Evolutionary conservation across 1,139 yeast species (phyloP), one percentile per base, ranked within the genome.

Genomic region (Geotrichum carabidarum): DNA sequence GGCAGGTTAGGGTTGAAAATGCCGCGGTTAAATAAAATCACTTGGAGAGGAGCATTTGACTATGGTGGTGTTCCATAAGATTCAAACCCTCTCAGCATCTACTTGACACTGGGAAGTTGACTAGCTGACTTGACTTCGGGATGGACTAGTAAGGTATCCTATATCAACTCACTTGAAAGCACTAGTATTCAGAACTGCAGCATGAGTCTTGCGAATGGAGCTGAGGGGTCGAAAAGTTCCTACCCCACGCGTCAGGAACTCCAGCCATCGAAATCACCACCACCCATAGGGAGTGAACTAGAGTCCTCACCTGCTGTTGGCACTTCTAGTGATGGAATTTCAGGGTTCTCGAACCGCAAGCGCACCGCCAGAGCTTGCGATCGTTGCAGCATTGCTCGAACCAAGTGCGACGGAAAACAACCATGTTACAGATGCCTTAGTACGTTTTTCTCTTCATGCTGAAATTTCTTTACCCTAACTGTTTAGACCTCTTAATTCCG

Each of bases 341-440:
- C 11, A 9, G 27, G 9, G 12, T 14, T 9, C 12, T 31, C 47
- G 4, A 50, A 50, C 35, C 38, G 54, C 8, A 62, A 65, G 43
- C 61, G 70, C 15, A 65, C 65, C 34, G 62, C 65, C 9, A 54
- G 75, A 37, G 77, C 77, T 0, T 74, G 77, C 57, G 77, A 74
- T 59, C 66, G 67, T 22, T 74, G 77, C 61, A 72, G 73, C 57
- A 64, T 65, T 40, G 66, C 70, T 44, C 64, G 76, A 50, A 71
- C 75, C 5, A 72, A 71, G 54, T 73, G 77, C 59, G 74, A 73
- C 53, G 77, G 77, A 0, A 61, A 62, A 37, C 61, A 62, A 18
- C 77, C 76, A 0, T 73, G 77, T 52, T 61, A 66, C 2, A 74
- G 71, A 51, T 73, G 77, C 53, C 40, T 59, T 1, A 66, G 67